Percentiles rank a stretch among this genome's conserved stretches.
Evolutionary conservation across 169 alveolate genomes (phyloP).

Genomic region (Eimeria mitis): DNA sequence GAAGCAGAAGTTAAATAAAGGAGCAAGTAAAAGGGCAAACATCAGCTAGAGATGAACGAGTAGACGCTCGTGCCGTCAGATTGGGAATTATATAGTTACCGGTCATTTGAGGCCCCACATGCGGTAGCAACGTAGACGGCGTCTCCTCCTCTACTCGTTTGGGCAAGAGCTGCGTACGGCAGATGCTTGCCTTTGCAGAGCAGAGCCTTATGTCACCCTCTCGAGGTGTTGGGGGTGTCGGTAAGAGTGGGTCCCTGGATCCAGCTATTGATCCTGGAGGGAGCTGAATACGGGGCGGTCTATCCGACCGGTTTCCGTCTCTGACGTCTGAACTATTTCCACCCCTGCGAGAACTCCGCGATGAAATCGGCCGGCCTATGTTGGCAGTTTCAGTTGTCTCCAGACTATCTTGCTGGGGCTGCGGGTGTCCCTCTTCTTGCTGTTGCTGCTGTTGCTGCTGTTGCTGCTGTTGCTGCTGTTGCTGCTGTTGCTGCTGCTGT

Average conservation of each 20-base stretch:
- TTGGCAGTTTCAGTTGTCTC: constrained; percentile 6
- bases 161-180: neutral
- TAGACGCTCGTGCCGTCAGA: neutral
- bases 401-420: neutral
- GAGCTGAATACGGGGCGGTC: constrained; percentile 25
- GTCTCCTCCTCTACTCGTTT: constrained; percentile 24
- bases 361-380: neutral
- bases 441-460: constrained; percentile 19
- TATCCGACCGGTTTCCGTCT: constrained; percentile 7
- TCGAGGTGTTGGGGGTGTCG: constrained; percentile 17
- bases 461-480: neutral
- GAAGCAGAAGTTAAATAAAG: neutral
- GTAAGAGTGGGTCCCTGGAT: constrained; percentile 5
- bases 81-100: neutral
- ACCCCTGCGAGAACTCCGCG: constrained; percentile 19
- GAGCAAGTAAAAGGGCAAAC: too few relatives aligned
- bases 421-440: constrained; percentile 15
- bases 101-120: constrained; percentile 71
- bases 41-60: neutral
- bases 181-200: constrained; percentile 56
- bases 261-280: constrained; percentile 39
- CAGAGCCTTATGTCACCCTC: constrained; percentile 70
- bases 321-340: constrained; percentile 1
- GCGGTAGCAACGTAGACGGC: constrained; percentile 26
- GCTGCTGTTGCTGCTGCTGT: constrained; percentile 17